Evolutionary conservation across 2,329 filamentous ascomycete species (phyloP), one percentile per base, ranked within the genome.

Genomic region (Pseudogymnoascus sp.): DNA sequence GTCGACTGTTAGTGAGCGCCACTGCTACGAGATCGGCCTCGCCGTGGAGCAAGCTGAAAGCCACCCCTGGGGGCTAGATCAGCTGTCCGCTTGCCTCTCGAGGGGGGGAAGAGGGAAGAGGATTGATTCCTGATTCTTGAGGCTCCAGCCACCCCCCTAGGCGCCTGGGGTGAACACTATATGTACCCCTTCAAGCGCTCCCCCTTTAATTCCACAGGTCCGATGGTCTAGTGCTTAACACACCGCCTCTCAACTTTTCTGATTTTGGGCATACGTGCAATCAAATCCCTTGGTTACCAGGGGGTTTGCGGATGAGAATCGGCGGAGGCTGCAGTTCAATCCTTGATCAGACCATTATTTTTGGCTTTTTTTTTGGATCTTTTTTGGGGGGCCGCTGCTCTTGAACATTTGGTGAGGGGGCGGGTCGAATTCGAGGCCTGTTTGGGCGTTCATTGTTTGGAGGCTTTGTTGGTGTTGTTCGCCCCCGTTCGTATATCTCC

Each of bases 241-340:
- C 28, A 11, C 12, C 28, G 47, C 47, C 5, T 54, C 47, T 54
- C 47, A 54, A 54, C 47, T 54, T 54, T 54, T 54, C 47, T 25
- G 47, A 54, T 54, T 54, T 54, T 54, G 47, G 47, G 47, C 47
- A 18, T 32, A 12, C 28, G 47, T 41, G 28, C 47, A 54, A 28
- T 54, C 28, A 54, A 54, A 6, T 25, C n/a, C n/a, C 47, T 32
- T 54, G 47, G 47, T 32, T 54, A 32, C 47, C 25, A 18, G 47
- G 4, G 28, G 47, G 28, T 16, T 54, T 54, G 47, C 47, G 47
- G 47, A 54, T 54, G 47, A 54, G 47, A 54, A 54, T 54, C 47
- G 32, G 47, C 28, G 47, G n/a, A 54, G 28, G 32, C 47, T 54
- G 25, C 47, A 54, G 47, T 54, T 54, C 47, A 7, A 54, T 20